Conservation (phyloP, 306 rosid genomes). For the Casuarina glauca region DNA sequence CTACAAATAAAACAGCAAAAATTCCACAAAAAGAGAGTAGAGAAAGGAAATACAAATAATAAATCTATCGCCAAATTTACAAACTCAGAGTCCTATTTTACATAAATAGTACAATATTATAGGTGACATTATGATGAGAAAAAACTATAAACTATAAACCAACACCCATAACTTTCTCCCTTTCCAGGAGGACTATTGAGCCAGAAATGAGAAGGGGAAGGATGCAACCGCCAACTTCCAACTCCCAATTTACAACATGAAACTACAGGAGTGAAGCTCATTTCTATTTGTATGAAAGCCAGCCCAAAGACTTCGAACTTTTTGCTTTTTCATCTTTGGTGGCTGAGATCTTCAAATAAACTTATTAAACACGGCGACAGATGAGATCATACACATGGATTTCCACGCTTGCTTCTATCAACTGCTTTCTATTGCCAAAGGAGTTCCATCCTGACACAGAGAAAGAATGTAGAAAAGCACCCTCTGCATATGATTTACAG, state of each 20-base stretch:
- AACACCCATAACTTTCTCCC: slow-evolving; percentile 31
- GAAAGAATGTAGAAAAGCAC: slow-evolving; percentile 29
- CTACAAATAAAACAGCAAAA: neutral
- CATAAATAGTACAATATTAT: slow-evolving; percentile 16
- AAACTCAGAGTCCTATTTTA: slow-evolving; percentile 21
- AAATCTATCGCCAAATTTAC: slow-evolving; percentile 34
- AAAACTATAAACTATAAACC: neutral
- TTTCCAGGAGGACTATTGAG: slow-evolving; percentile 25
- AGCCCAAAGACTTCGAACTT: slow-evolving; percentile 23
- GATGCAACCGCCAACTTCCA: slow-evolving; percentile 33
- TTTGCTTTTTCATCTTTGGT: slow-evolving; percentile 29
- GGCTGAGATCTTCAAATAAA: slow-evolving; percentile 28
- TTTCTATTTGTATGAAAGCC: slow-evolving; percentile 29
- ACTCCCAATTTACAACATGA: slow-evolving; percentile 32
- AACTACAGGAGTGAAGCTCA: slow-evolving; percentile 34
- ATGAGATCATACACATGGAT: slow-evolving; percentile 40
- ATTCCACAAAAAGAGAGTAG: neutral
- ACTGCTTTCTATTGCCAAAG: slow-evolving; percentile 37
- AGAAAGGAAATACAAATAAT: neutral
- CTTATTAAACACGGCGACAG: slow-evolving; percentile 37
- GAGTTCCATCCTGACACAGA: slow-evolving; percentile 32
- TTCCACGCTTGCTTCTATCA: slow-evolving; percentile 27
- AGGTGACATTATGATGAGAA: neutral
- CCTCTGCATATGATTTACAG: slow-evolving; percentile 46
- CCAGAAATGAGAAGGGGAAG: slow-evolving; percentile 2